Evolutionary conservation across 2,329 filamentous ascomycete species (phyloP), one percentile per base, ranked within the genome.

Genomic region (Akanthomyces uredinophilus): DNA sequence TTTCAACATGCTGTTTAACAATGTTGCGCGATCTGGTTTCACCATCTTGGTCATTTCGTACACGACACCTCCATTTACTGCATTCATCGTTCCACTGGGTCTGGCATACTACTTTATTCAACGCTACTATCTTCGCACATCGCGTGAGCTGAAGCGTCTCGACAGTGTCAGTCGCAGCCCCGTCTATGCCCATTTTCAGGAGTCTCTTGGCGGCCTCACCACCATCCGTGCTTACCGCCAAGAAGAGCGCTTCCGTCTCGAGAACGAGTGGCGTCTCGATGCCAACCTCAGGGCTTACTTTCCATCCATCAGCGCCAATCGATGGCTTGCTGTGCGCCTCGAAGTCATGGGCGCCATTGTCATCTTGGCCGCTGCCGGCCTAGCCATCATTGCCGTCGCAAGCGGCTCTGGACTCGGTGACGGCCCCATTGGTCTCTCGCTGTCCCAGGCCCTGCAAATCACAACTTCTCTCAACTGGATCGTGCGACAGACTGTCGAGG

Each of bases 401-500:
- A 87, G 78, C 67, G 83, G 87, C 62, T 87, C 81, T 69, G 75
- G 74, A 0, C 75, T 96, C 44, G 85, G 82, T 24, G 78, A 87
- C 8, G 95, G 95, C 63, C 80, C 87, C 76, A 93, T 98, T 58
- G 96, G 96, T 79, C 81, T 99, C 70, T 87, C 91, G 66, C 96
- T 99, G 92, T 96, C 94, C 52, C 97, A 98, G 77, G 95, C 93
- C 44, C 83, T 99, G 66, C 92, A 97, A 78, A 98, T 99, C 71
- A 99, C 95, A 1, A 91, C 94, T 68, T 96, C 93, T 41, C 84
- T 99, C 70, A 99, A 98, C 80, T 99, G 95, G 95, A 97, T 99
- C 71, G 95, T 99, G 57, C 87, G 96, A 63, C 95, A 99, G 77
- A 97, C 93, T 0, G 95, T 99, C 39, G 96, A 99, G 76, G 95